Conservation (phyloP, 164 flowering plant species). For the Amborella trichopoda region DNA sequence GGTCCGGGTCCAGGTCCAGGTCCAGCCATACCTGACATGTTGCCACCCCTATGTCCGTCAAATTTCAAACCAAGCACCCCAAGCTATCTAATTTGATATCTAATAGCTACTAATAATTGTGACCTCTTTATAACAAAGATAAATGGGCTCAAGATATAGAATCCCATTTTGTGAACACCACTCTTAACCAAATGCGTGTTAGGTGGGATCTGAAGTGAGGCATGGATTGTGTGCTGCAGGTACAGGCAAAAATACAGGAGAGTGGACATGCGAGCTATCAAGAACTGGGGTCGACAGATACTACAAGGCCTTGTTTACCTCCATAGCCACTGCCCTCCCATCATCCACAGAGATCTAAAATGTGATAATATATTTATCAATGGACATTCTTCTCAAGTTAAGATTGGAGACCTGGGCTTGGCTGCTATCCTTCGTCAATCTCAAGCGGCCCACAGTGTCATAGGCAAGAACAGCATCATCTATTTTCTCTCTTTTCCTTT, state of each 20-base stretch:
- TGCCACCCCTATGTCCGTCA: no score
- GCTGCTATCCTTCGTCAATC: constrained; percentile 69
- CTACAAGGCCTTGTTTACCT: constrained; percentile 65
- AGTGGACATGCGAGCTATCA: constrained; percentile 57
- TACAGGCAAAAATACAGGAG: constrained; percentile 47
- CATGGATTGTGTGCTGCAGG: no score
- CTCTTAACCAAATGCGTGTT: no score
- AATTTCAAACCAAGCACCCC: no score
- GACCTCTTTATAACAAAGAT: no score
- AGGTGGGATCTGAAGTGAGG: no score
- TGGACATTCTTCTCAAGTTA: constrained; percentile 89
- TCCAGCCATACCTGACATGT: no score
- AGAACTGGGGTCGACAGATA: constrained; percentile 88
- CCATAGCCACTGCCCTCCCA: constrained; percentile 78
- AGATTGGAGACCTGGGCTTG: constrained; percentile 87
- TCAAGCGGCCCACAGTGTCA: constrained; percentile 78
- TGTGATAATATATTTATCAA: constrained; percentile 93
- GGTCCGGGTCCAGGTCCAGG: no score
- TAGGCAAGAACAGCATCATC: constrained; percentile 50
- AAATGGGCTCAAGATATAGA: no score
- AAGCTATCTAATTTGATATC: no score
- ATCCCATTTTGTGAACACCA: no score
- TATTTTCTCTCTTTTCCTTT: neutral
- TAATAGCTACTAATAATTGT: no score
- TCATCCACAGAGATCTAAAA: constrained; percentile 91